Evolutionary conservation across 192 early-diverging fungal genomes (phyloP).

Genomic region (Backusella liffmaniae): DNA sequence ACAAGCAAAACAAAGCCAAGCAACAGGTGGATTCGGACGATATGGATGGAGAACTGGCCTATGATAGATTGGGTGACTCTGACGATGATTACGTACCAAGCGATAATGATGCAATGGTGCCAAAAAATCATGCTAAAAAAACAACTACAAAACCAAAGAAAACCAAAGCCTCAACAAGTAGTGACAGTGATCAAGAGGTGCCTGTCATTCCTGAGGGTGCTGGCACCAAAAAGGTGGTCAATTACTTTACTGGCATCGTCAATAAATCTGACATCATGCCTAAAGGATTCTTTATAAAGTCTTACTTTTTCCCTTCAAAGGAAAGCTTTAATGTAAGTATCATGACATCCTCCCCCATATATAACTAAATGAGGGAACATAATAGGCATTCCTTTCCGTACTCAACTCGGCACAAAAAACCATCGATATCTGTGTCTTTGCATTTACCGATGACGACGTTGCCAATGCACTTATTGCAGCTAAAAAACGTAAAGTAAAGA

Average conservation of each 20-base stretch:
- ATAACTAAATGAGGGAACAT: not conserved
- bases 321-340: slow-evolving; percentile 32
- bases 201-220: slow-evolving; percentile 3
- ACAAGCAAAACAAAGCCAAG: not conserved
- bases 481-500: slow-evolving; percentile 42
- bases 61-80: slow-evolving; percentile 19
- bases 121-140: not conserved
- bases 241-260: slow-evolving; percentile 1
- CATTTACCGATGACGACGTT: slow-evolving; percentile 71
- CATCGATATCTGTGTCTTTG: slow-evolving; percentile 72
- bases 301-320: slow-evolving; percentile 39
- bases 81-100: slow-evolving; percentile 28
- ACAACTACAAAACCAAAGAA: not conserved
- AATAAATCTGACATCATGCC: not conserved
- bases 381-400: slow-evolving; percentile 31
- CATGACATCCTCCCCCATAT: not conserved
- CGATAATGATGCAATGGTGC: slow-evolving; percentile 5
- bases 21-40: not conserved
- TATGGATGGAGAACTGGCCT: not conserved
- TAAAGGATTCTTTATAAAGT: slow-evolving; percentile 24
- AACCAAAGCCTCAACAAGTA: not conserved
- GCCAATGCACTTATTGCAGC: slow-evolving; percentile 64
- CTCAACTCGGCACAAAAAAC: slow-evolving; percentile 50
- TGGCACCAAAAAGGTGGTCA: not conserved
- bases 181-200: slow-evolving; percentile 16